phyloP scores from a whole-genome alignment of 305 asterid species.

The Plantago coronopus region DNA sequence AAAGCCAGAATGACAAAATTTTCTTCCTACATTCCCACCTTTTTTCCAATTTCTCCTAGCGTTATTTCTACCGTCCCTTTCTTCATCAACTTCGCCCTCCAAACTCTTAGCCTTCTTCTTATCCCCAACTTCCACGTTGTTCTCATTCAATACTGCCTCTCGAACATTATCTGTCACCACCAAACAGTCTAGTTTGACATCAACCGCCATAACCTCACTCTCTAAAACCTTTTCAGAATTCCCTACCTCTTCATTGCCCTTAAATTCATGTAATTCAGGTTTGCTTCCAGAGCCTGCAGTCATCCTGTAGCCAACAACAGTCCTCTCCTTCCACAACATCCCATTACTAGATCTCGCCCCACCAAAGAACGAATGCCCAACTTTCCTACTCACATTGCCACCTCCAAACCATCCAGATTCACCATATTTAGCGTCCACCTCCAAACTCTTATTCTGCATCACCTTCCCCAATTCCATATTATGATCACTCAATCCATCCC shows the following conservation, averaged over 20 bases:
- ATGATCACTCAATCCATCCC: conserved; percentile 20
- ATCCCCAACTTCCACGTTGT: conserved; percentile 13
- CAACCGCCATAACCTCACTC: conserved; percentile 1
- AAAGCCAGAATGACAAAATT: conserved; percentile 21
- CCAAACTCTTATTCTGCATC: conserved; percentile 19
- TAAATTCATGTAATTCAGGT: conserved; percentile 9
- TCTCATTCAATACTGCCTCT: conserved; percentile 20
- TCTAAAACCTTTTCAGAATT: conserved; percentile 38
- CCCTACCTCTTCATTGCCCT: conserved; percentile 18
- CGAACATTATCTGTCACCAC: conserved; percentile 2
- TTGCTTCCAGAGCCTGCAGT: conserved; percentile 8
- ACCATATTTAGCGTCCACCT: conserved; percentile 14
- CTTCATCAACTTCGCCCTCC: conserved; percentile 3
- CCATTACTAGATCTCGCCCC: not conserved
- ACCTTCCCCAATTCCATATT: no score
- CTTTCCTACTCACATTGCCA: conserved; percentile 12
- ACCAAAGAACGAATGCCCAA: conserved; percentile 14
- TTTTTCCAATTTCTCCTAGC: conserved; percentile 17
- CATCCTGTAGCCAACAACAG: conserved; percentile 17
- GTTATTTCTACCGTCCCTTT: conserved; percentile 9
- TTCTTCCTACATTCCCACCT: conserved; percentile 11
- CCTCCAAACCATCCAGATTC: conserved; percentile 9
- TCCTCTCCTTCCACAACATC: not conserved
- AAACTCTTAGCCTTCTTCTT: conserved; percentile 23
- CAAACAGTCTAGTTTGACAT: not conserved